Evolutionary conservation across 106 monocot species (phyloP), one percentile per base, ranked within the genome.

Genomic region (Dioscorea dumetorum): DNA sequence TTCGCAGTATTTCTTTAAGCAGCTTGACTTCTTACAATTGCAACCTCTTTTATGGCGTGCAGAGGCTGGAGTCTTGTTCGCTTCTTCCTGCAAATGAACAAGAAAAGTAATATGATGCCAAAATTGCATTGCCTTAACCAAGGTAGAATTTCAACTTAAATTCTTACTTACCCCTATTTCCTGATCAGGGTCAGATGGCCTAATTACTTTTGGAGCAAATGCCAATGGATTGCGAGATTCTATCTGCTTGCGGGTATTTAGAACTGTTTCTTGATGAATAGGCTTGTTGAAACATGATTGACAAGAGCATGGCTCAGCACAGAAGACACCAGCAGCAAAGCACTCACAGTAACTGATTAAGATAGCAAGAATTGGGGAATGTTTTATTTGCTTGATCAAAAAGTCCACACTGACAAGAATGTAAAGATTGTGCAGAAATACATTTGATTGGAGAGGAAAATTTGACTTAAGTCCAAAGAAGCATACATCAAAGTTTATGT

Each of bases 131-230:
- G 15, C 19, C 0, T 41, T 13, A 54, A 3, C 4, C 13, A 54
- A 18, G 54, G 5, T 5, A 54, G 18, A 18, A 54, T 54, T 54
- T 54, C 54, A 54, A 24, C 31, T 59, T 59, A 31, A 8, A 49
- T n/a, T 48, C 68, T 23, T 72, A 91, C 68, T 23, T 72, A 91
- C 95, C 84, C 77, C 79, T 9, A 75, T 70, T 50, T 90, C 92
- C 12, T 62, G 61, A 57, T 48, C 70, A 77, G 78, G 33, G 21
- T 87, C 78, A 56, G 79, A 67, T 53, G 71, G 58, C 21, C 69
- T 78, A 67, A 97, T 89, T 48, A 97, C 91, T 97, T 97, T 97
- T 11, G 95, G 95, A 76, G 95, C 91, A 89, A 97, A 97, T 67
- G 95, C 95, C 74, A 97, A 86, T 56, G 95, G 95, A 73, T 97